phyloP scores from a whole-genome alignment of 2,329 filamentous ascomycete genomes.

The Parastagonospora avenae region DNA sequence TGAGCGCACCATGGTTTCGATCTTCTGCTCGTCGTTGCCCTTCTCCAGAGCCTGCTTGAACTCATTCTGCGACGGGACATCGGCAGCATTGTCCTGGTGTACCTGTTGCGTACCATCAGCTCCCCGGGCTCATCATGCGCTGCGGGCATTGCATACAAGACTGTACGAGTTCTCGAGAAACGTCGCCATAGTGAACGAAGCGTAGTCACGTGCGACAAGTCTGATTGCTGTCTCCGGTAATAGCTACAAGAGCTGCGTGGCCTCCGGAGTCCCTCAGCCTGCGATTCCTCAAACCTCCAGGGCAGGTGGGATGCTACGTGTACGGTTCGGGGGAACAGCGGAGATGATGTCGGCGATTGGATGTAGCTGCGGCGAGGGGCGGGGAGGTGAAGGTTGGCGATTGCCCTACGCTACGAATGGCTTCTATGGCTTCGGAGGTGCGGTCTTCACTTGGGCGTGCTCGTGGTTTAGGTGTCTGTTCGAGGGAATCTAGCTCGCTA shows the following conservation, averaged over 20 bases:
- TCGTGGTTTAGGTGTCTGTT: constrained; percentile 45
- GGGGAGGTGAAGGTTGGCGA: constrained; percentile 8
- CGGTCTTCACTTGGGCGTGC: constrained; percentile 32
- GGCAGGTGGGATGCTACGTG: constrained; percentile 45
- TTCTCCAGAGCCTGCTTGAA: constrained; percentile 93
- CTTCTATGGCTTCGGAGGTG: constrained; percentile 20
- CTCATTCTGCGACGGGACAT: constrained; percentile 88
- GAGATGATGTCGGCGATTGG: constrained; percentile 10
- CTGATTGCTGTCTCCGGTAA: constrained; percentile 9
- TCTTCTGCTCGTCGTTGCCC: constrained; percentile 88
- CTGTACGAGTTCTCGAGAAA: constrained; percentile 96
- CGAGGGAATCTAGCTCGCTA: constrained; percentile 38
- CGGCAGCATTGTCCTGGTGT: constrained; percentile 95
- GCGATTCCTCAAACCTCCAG: constrained; percentile 36
- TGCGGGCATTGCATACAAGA: constrained; percentile 59
- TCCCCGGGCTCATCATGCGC: constrained; percentile 21
- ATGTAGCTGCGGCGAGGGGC: constrained; percentile 16
- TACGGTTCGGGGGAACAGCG: constrained; percentile 25
- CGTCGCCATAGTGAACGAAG: constrained; percentile 74
- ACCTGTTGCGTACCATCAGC: constrained; percentile 53
- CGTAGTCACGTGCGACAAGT: not conserved
- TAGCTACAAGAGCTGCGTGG: constrained; percentile 14
- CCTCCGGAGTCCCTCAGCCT: constrained; percentile 37
- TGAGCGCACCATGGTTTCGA: constrained; percentile 68
- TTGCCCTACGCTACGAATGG: constrained; percentile 24